A percentile compares a stretch with the other conserved stretches of the same genome.
These are phyloP conservation scores for Exophiala bonariae DNA, from an alignment of 2,329 filamentous ascomycete species.

Conservation along the genomic window DNA sequence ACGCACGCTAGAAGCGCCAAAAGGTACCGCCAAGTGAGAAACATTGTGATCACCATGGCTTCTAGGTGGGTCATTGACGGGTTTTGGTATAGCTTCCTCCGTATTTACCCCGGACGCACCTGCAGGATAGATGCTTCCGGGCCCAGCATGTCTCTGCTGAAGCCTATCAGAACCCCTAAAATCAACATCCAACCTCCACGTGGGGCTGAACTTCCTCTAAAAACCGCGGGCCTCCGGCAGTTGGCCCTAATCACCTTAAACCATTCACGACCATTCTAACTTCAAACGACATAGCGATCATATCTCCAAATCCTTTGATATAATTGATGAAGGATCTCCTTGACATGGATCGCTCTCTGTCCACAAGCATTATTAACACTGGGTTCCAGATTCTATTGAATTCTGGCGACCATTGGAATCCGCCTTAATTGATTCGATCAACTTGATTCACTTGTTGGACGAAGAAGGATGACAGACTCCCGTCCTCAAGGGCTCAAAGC, in stretches of 20 bases:
- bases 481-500: conserved; percentile 15
- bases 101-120: conserved; percentile 16
- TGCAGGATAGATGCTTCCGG: neutral
- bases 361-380: neutral
- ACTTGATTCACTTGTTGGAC: too few species aligned
- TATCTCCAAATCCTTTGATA: conserved; percentile 4
- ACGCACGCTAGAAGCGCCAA: neutral
- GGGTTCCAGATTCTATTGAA: too few species aligned
- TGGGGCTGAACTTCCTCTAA: conserved; percentile 5
- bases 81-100: conserved; percentile 17
- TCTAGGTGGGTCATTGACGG: conserved; percentile 20
- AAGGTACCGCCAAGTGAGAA: neutral
- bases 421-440: too few species aligned
- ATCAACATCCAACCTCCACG: conserved; percentile 3
- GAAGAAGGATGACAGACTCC: conserved; percentile 16
- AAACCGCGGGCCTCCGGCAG: conserved; percentile 8
- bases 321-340: conserved; percentile 9
- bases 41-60: neutral
- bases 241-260: neutral
- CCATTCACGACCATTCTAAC: too few species aligned
- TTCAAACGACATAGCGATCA: too few species aligned
- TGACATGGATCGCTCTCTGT: neutral
- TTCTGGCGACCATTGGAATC: too few species aligned
- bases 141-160: neutral
- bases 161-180: conserved; percentile 1